phyloP scores from a whole-genome alignment of 306 rosid species.

The Citrullus mucosospermus region DNA sequence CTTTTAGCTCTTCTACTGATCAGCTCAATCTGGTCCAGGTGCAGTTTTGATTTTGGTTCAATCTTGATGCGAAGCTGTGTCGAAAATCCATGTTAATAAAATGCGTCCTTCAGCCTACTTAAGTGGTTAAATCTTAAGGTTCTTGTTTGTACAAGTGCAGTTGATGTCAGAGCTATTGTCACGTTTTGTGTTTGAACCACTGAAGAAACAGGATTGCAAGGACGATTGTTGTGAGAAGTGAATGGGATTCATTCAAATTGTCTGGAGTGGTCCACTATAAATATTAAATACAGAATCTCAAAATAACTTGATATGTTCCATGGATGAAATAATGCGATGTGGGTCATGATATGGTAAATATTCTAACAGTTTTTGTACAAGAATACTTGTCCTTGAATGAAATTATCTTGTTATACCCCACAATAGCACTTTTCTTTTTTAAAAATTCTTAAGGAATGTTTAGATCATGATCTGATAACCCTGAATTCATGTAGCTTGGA shows the following conservation, averaged over 20 bases:
- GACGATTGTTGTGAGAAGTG: not conserved
- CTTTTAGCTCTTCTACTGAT: not conserved
- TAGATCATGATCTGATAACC: not conserved
- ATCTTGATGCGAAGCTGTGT: not conserved
- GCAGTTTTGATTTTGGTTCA: not conserved
- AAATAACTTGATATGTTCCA: not conserved
- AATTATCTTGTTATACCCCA: not conserved
- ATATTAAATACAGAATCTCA: not conserved
- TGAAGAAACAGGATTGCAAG: constrained; percentile 3
- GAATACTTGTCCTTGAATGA: not conserved
- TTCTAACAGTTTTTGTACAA: not conserved
- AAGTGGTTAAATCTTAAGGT: constrained; percentile 1
- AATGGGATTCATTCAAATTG: constrained; percentile 8
- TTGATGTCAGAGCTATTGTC: not conserved
- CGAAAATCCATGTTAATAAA: not conserved
- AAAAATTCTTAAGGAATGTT: not conserved
- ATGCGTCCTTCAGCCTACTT: not conserved
- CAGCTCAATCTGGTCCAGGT: not conserved
- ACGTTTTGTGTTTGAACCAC: not conserved
- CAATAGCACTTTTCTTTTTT: not conserved
- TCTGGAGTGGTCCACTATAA: not conserved
- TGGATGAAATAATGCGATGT: constrained; percentile 1
- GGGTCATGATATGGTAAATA: constrained; percentile 1
- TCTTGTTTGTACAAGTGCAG: constrained; percentile 1
- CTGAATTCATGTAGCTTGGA: not conserved